phyloP scores from a whole-genome alignment of 2,329 filamentous ascomycete genomes.

The Arthrobotrys conoides region DNA sequence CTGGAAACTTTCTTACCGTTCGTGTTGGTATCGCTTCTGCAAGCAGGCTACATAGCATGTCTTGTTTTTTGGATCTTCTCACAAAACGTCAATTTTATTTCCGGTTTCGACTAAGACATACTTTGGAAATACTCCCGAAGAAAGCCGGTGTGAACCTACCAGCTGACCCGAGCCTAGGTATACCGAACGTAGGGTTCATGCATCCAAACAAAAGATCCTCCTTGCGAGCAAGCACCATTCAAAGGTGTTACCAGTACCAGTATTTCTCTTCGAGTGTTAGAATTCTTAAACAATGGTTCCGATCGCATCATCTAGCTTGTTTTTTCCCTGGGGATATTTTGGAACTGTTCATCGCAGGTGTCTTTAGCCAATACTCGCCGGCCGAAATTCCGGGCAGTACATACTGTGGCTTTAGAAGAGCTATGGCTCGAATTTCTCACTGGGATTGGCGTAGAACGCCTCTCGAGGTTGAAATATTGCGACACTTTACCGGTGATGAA shows the following conservation, averaged over 20 bases:
- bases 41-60: too few species aligned
- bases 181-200: not conserved
- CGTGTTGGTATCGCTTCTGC: constrained; percentile 12
- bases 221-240: not conserved
- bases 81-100: constrained; percentile 35
- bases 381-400: constrained; percentile 81
- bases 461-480: constrained; percentile 25
- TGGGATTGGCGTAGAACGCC: constrained; percentile 53
- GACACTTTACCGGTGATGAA: constrained; percentile 34
- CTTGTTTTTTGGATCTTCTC: constrained; percentile 44
- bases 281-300: constrained; percentile 90
- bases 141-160: not conserved
- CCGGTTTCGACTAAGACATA: constrained; percentile 14
- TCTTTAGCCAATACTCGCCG: constrained; percentile 85
- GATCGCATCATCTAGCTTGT: constrained; percentile 80
- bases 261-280: constrained; percentile 86
- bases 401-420: constrained; percentile 38
- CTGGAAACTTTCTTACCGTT: not conserved
- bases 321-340: constrained; percentile 86
- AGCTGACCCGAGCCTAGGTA: not conserved
- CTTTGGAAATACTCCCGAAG: not conserved
- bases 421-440: constrained; percentile 34
- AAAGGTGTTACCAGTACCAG: constrained; percentile 74
- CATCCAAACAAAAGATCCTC: not conserved
- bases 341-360: constrained; percentile 83